Evolutionary conservation across 2,329 filamentous ascomycete species (phyloP).

Genomic region (Tolypocladium nubicola): DNA sequence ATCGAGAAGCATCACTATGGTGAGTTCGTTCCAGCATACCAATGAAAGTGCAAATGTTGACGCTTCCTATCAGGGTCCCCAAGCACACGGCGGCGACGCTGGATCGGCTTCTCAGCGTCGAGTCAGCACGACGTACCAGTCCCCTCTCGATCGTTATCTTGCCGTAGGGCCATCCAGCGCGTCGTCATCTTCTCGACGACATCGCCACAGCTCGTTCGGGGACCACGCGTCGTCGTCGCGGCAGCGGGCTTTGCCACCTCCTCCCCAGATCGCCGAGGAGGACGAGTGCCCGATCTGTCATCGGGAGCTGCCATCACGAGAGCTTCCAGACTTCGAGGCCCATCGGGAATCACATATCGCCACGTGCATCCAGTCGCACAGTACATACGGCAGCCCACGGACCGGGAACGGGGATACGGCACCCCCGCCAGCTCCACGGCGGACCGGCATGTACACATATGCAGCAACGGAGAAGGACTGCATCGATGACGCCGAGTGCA

Average conservation of each 20-base stretch:
- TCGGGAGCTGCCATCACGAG: constrained; percentile 51
- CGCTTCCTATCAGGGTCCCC: not conserved
- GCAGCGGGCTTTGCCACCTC: constrained; percentile 28
- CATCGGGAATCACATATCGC: constrained; percentile 49
- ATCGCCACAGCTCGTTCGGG: constrained; percentile 18
- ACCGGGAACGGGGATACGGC: constrained; percentile 12
- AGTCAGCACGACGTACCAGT: constrained; percentile 20
- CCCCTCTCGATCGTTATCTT: constrained; percentile 28
- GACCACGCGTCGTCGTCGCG: constrained; percentile 23
- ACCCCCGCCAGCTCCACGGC: constrained; percentile 26
- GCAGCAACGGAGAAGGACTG: constrained; percentile 57
- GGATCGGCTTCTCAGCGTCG: constrained; percentile 14
- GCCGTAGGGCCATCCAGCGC: constrained; percentile 22
- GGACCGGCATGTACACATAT: constrained; percentile 54
- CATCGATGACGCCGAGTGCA: constrained; percentile 56
- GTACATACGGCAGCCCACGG: constrained; percentile 31
- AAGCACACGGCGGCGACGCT: not conserved
- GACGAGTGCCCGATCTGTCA: constrained; percentile 75
- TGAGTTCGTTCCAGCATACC: constrained; percentile 14
- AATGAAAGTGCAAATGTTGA: constrained; percentile 1
- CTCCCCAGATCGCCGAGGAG: constrained; percentile 53
- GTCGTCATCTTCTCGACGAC: constrained; percentile 18
- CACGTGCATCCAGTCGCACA: constrained; percentile 45
- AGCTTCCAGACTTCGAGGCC: constrained; percentile 40
- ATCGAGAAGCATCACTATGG: constrained; percentile 39